Percentiles rank a stretch among this genome's conserved stretches.
These are phyloP conservation scores for Paracoccidioides brasiliensis DNA, from an alignment of 2,329 filamentous ascomycete genomes.

Conservation along the genomic window DNA sequence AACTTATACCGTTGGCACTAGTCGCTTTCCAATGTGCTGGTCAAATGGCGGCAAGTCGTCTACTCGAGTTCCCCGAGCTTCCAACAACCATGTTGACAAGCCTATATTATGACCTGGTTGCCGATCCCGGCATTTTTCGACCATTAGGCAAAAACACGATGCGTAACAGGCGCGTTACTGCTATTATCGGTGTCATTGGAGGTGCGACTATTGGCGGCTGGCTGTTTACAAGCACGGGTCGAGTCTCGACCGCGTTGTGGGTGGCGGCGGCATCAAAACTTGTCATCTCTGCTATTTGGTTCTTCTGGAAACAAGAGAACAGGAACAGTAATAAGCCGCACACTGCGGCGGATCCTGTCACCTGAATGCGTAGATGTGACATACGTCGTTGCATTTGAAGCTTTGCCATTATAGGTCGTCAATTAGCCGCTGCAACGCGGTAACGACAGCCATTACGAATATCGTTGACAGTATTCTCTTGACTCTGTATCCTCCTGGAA, in stretches of 20 bases:
- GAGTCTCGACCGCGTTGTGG: conserved; percentile 34
- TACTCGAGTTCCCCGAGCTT: conserved; percentile 31
- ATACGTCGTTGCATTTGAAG: too few relatives aligned
- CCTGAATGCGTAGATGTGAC: too few relatives aligned
- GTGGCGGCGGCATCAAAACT: conserved; percentile 30
- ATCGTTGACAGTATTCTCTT: too few relatives aligned
- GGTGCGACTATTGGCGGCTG: conserved; percentile 32
- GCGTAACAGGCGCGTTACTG: conserved; percentile 25
- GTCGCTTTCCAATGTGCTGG: conserved; percentile 35
- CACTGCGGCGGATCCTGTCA: too few relatives aligned
- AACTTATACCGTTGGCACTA: conserved; percentile 31
- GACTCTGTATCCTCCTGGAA: too few relatives aligned
- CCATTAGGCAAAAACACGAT: conserved; percentile 27
- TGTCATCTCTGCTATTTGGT: conserved; percentile 24
- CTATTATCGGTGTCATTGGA: conserved; percentile 26
- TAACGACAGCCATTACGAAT: too few relatives aligned
- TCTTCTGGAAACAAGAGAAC: conserved; percentile 23
- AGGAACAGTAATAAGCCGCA: not conserved
- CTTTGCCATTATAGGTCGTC: too few relatives aligned
- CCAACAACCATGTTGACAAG: conserved; percentile 36
- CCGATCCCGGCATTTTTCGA: conserved; percentile 25
- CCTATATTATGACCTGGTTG: conserved; percentile 34
- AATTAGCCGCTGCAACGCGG: too few relatives aligned
- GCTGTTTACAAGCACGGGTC: conserved; percentile 29
- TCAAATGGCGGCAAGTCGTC: conserved; percentile 30